phyloP scores from a whole-genome alignment of 2,329 filamentous ascomycete genomes.

The Hymenoscyphus scutula region DNA sequence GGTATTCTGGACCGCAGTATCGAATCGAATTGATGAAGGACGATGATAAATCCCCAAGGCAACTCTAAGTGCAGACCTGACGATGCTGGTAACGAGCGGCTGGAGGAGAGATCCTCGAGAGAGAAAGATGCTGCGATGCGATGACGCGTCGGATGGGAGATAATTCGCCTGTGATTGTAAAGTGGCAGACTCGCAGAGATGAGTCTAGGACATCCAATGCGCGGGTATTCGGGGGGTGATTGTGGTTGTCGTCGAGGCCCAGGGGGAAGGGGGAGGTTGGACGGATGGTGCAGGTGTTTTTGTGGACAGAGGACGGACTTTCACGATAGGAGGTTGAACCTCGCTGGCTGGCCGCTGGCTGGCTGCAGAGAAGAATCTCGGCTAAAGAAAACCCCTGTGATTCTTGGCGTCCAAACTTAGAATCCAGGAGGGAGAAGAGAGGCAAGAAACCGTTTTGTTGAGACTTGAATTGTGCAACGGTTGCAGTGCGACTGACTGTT shows the following conservation, averaged over 20 bases:
- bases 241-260: conserved; percentile 10
- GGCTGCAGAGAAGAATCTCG: neutral
- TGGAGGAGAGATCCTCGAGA: conserved; percentile 34
- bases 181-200: conserved; percentile 22
- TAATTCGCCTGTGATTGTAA: conserved; percentile 24
- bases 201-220: conserved; percentile 28
- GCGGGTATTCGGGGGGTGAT: conserved; percentile 5
- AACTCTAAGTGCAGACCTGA: conserved; percentile 25
- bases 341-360: too few relatives aligned
- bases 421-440: neutral
- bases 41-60: conserved; percentile 9
- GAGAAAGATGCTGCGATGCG: conserved; percentile 27
- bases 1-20: conserved; percentile 28
- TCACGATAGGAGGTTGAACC: conserved; percentile 19
- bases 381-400: neutral
- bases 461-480: neutral
- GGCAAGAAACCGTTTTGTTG: conserved; percentile 2
- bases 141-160: conserved; percentile 30
- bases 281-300: neutral
- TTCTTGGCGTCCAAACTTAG: conserved; percentile 9
- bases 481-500: neutral
- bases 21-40: conserved; percentile 25
- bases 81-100: conserved; percentile 34
- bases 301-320: conserved; percentile 20
- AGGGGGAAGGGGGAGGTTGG: conserved; percentile 16